phyloP scores from a whole-genome alignment of 1,284 basidiomycete species.

The Trichosporon asahii region DNA sequence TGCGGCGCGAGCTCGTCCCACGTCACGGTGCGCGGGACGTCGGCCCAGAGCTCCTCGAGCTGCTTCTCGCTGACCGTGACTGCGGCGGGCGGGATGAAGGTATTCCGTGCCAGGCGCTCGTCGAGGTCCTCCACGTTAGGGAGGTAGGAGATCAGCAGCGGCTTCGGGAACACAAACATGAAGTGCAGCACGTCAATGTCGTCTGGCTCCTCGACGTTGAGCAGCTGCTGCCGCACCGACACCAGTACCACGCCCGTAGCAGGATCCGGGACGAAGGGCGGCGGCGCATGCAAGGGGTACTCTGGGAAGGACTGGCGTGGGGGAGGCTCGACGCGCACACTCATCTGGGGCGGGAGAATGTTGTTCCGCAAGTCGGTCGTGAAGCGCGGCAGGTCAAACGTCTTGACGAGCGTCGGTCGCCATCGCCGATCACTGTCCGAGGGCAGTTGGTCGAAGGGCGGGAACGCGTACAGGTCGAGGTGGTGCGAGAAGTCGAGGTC shows the following conservation, averaged over 20 bases:
- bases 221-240: constrained; percentile 36
- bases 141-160: constrained; percentile 39
- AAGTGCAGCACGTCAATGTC: constrained; percentile 19
- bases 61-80: neutral
- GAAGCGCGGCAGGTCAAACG: constrained; percentile 42
- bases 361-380: constrained; percentile 26
- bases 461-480: constrained; percentile 34
- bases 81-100: constrained; percentile 10
- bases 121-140: constrained; percentile 22
- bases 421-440: constrained; percentile 28
- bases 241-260: constrained; percentile 41
- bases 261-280: constrained; percentile 42
- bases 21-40: constrained; percentile 18
- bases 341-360: constrained; percentile 37
- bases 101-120: neutral
- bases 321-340: constrained; percentile 48
- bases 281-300: constrained; percentile 32
- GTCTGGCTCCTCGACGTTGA: constrained; percentile 26
- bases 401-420: constrained; percentile 35
- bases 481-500: constrained; percentile 41
- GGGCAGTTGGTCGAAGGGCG: neutral
- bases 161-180: constrained; percentile 38
- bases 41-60: neutral
- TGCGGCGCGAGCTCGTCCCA: constrained; percentile 42
- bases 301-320: constrained; percentile 42